Base-by-base conservation (phyloP, 2,329 filamentous ascomycete species). In the Tolypocladium capitatum region DNA sequence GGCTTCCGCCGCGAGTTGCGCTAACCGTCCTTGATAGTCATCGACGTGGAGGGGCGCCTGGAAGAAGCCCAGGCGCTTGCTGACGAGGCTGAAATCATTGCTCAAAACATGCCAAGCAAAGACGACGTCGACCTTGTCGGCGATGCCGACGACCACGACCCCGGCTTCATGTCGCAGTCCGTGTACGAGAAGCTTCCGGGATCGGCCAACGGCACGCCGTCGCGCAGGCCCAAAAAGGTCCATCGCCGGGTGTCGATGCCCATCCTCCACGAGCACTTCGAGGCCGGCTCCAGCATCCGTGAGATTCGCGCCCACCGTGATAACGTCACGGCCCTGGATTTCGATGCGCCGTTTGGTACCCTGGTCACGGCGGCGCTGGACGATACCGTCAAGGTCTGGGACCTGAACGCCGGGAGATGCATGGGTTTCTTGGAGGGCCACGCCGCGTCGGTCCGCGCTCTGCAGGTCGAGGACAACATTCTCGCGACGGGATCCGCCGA, bases 381-480 rank as follows among this genome's bases (percentile, higher is more conserved):
- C 62, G 92, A 98, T 63, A 90, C 88, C 1, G 85, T 98, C 40
- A 80, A 86, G 52, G 92, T 98, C 20, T 98, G 92, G 92, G 92
- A 98, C 66, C 72, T 98, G 54, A 96, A 92, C 60, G 85, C 87
- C 3, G 92, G 92, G 34, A 80, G 90, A 32, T 97, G 91, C 65
- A 90, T 95, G 60, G 92, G 92, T 27, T 72, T 86, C 57, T 74
- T 98, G 30, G 92, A 97, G 64, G 92, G 92, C 2, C 92, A 98
- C 65, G 84, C 94, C 14, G 92, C 91, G 8, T 97, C 92, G 0
- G 92, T 98, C 21, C 80, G 91, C 47, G 81, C 91, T 50, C 70
- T 98, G 43, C 92, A 98, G 62, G 86, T 98, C 1, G 87, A 96
- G 61, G 91, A 97, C 62, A 96, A 94, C 62, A 84, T 97, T 52